Percentiles rank a stretch among this genome's conserved stretches.
phyloP scores from a whole-genome alignment of 1,139 yeast species.

The Schwanniomyces etchellsii region DNA sequence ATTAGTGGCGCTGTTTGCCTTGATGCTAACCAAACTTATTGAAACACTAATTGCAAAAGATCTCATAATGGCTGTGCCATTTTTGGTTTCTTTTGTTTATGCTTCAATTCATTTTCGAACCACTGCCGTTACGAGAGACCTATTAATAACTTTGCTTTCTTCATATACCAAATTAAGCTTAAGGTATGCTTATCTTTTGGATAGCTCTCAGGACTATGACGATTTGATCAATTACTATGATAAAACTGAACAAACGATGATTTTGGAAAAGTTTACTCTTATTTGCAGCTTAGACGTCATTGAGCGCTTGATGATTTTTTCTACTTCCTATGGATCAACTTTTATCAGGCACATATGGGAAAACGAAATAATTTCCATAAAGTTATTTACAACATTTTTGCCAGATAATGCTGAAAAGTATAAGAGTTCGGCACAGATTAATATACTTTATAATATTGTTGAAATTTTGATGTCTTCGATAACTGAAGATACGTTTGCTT shows the following conservation, averaged over 20 bases:
- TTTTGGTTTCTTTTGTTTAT: constrained; percentile 47
- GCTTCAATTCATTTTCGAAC: constrained; percentile 52
- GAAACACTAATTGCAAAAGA: constrained; percentile 18
- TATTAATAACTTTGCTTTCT: constrained; percentile 18
- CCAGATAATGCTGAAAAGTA: constrained; percentile 39
- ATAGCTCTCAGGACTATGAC: constrained; percentile 24
- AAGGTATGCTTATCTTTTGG: constrained; percentile 19
- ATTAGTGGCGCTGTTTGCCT: constrained; percentile 34
- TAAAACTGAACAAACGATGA: constrained; percentile 33
- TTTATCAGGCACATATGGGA: constrained; percentile 21
- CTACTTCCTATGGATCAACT: constrained; percentile 18
- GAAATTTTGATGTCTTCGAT: constrained; percentile 39
- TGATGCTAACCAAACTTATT: constrained; percentile 31
- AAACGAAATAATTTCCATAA: constrained; percentile 14
- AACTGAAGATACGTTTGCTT: constrained; percentile 11
- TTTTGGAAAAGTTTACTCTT: constrained; percentile 46
- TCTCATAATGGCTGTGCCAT: constrained; percentile 42
- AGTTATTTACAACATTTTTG: constrained; percentile 22
- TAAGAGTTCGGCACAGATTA: constrained; percentile 32
- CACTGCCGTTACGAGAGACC: constrained; percentile 40
- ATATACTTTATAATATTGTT: constrained; percentile 29
- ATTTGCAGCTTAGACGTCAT: constrained; percentile 50
- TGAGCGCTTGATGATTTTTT: constrained; percentile 30
- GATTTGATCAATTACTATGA: constrained; percentile 31
- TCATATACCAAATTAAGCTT: constrained; percentile 15